Conservation (phyloP, 2,329 filamentous ascomycete genomes). For the Ciborinia camelliae region DNA sequence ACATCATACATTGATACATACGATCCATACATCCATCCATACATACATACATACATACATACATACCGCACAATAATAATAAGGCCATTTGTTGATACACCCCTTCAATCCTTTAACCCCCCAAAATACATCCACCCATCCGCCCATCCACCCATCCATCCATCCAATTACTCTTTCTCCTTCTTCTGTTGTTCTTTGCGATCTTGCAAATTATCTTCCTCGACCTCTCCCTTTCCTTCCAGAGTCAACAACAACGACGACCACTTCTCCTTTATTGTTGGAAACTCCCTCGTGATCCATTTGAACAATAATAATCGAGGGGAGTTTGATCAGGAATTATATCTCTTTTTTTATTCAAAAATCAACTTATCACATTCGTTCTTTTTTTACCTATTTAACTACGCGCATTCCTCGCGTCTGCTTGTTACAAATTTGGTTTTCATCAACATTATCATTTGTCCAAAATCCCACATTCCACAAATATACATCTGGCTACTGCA, state of each 20-base stretch:
- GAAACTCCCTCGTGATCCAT: background rate
- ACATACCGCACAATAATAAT: too few relatives aligned
- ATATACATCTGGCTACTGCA: slow-evolving; percentile 20
- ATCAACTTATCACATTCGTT: slow-evolving; percentile 14
- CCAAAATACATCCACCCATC: too few relatives aligned
- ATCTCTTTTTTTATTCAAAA: background rate
- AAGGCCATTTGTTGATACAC: background rate
- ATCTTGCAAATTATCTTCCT: background rate
- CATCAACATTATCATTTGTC: slow-evolving; percentile 18
- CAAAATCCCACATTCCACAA: slow-evolving; percentile 18
- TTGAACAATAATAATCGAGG: background rate
- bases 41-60: too few relatives aligned
- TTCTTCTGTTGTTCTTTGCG: background rate
- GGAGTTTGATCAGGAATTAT: background rate
- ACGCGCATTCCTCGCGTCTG: slow-evolving; percentile 14
- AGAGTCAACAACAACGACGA: background rate
- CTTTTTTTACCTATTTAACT: background rate
- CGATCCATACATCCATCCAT: too few relatives aligned
- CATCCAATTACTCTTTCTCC: background rate
- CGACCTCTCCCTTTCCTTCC: background rate
- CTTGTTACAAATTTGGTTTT: background rate
- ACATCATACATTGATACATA: too few relatives aligned
- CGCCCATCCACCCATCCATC: too few relatives aligned
- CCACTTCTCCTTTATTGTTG: background rate
- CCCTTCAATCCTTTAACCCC: background rate